Evolutionary conservation across 306 rosid genomes (phyloP).

Genomic region (Castanea crenata): DNA sequence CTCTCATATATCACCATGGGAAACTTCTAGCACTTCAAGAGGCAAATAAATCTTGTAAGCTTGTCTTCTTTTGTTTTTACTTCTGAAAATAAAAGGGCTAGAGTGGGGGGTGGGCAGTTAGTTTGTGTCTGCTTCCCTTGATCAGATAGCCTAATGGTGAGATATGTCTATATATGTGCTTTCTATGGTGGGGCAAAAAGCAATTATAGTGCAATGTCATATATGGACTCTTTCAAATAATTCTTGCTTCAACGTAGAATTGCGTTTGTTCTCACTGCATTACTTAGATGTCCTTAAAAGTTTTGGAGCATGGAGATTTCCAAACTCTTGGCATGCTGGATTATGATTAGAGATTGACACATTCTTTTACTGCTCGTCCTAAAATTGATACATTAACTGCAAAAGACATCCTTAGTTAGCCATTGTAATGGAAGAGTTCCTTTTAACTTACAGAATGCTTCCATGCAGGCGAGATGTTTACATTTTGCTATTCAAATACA

Average conservation of each 20-base stretch:
- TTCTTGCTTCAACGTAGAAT: conserved; percentile 13
- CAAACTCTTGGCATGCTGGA: conserved; percentile 88
- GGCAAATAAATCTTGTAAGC: conserved; percentile 88
- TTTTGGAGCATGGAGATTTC: conserved; percentile 88
- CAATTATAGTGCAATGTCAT: neutral
- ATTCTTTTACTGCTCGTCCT: conserved; percentile 92
- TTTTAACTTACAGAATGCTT: conserved; percentile 19
- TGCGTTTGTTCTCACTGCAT: conserved; percentile 24
- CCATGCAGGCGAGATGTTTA: conserved; percentile 89
- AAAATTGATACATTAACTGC: conserved; percentile 89
- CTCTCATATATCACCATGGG: conserved; percentile 84
- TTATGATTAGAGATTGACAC: conserved; percentile 85
- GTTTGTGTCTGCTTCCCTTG: too few species aligned
- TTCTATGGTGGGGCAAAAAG: conserved; percentile 8
- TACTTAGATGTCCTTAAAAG: conserved; percentile 77
- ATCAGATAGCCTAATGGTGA: too few species aligned
- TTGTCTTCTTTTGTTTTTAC: conserved; percentile 5
- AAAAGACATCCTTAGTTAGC: conserved; percentile 29
- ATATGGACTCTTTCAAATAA: neutral
- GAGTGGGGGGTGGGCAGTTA: neutral
- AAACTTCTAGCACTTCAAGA: conserved; percentile 88
- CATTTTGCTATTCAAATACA: conserved; percentile 79
- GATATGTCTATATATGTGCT: neutral
- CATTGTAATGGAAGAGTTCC: conserved; percentile 13
- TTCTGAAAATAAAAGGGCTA: neutral